Percentiles rank a stretch among this genome's conserved stretches.
phyloP scores from a whole-genome alignment of 306 rosid genomes.

The Cucumis cinereus region DNA sequence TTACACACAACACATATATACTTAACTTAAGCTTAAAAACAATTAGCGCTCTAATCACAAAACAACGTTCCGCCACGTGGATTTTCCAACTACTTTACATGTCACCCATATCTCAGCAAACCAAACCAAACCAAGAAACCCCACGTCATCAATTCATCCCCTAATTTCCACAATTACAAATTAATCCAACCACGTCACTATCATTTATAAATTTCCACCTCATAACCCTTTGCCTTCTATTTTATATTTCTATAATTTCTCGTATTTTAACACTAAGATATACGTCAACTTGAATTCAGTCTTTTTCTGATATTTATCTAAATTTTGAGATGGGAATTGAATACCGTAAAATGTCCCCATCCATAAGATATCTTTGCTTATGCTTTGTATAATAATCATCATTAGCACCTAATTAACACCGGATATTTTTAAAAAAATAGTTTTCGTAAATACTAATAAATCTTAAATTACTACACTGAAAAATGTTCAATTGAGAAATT shows the following conservation, averaged over 20 bases:
- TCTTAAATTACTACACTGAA: too few relatives aligned
- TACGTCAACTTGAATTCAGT: neutral
- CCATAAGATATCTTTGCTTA: neutral
- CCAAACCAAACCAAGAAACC: neutral
- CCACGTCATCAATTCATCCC: neutral
- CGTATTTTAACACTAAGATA: neutral
- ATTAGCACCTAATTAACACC: neutral
- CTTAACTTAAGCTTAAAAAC: neutral
- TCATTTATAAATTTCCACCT: neutral
- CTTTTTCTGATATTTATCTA: neutral
- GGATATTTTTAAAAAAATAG: too few relatives aligned
- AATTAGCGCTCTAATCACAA: neutral
- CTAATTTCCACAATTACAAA: neutral
- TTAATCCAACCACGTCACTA: neutral
- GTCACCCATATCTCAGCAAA: neutral
- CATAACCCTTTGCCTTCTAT: neutral
- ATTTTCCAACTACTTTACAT: neutral
- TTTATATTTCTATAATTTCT: neutral
- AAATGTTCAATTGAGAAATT: too few relatives aligned
- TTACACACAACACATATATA: neutral
- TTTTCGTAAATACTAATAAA: too few relatives aligned
- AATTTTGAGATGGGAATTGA: neutral
- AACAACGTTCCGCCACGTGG: neutral
- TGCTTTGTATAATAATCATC: neutral
- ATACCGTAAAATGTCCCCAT: neutral